phyloP scores from a whole-genome alignment of 2,329 filamentous ascomycete genomes.

The Bipolaris victoriae region DNA sequence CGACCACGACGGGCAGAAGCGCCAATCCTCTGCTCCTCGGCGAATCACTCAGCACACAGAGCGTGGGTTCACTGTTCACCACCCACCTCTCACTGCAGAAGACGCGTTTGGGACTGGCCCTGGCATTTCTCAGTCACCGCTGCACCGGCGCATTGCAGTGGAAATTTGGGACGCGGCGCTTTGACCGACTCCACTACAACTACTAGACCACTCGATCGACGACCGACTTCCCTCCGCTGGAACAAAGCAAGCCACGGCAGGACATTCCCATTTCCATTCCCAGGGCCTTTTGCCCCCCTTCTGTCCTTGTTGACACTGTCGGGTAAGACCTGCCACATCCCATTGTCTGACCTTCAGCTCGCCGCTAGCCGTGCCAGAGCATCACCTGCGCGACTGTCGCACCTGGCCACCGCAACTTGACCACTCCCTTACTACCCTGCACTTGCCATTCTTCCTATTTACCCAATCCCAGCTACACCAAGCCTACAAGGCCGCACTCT shows the following conservation, averaged over 20 bases:
- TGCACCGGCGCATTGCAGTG: conserved; percentile 30
- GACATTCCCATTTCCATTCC: background rate
- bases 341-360: conserved; percentile 7
- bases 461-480: background rate
- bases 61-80: conserved; percentile 22
- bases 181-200: conserved; percentile 36
- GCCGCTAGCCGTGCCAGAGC: conserved; percentile 26
- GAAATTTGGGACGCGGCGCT: conserved; percentile 33
- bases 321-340: background rate
- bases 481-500: background rate
- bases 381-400: conserved; percentile 18
- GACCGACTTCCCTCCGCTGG: conserved; percentile 8
- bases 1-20: conserved; percentile 31
- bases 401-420: conserved; percentile 9
- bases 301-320: conserved; percentile 1
- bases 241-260: conserved; percentile 9
- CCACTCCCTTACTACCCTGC: conserved; percentile 5
- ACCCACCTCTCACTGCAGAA: conserved; percentile 13
- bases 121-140: conserved; percentile 23
- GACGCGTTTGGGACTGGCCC: conserved; percentile 29
- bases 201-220: conserved; percentile 18
- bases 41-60: conserved; percentile 30
- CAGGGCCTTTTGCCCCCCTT: conserved; percentile 1
- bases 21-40: conserved; percentile 28
- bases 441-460: conserved; percentile 19